Percentiles rank a stretch among this genome's conserved stretches.
These are phyloP conservation scores for Sclerotinia trifoliorum DNA, from an alignment of 2,329 filamentous ascomycete genomes.

Conservation along the genomic window DNA sequence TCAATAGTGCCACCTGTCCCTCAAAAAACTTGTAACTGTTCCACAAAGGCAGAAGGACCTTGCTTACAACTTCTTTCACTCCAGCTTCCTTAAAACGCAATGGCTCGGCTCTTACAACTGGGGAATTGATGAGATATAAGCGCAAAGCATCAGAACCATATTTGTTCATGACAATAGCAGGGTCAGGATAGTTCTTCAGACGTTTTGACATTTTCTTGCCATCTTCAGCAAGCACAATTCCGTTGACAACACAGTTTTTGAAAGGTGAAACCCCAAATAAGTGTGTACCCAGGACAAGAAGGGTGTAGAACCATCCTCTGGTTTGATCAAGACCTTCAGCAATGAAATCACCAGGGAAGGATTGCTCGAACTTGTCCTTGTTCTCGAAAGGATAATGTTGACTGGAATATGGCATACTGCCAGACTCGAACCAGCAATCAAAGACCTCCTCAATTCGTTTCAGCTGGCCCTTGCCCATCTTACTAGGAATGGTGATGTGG, in stretches of 20 bases:
- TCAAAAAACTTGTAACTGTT: slow-evolving; percentile 98
- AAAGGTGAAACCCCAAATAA: slow-evolving; percentile 83
- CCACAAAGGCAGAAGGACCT: slow-evolving; percentile 87
- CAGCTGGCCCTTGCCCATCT: slow-evolving; percentile 79
- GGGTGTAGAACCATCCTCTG: slow-evolving; percentile 94
- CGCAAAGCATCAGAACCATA: slow-evolving; percentile 91
- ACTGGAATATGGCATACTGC: slow-evolving; percentile 91
- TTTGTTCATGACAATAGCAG: slow-evolving; percentile 74
- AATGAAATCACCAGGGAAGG: slow-evolving; percentile 91
- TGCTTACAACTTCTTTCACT: slow-evolving; percentile 92
- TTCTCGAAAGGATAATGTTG: slow-evolving; percentile 93
- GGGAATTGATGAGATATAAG: slow-evolving; percentile 95
- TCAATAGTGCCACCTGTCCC: slow-evolving; percentile 78
- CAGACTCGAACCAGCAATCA: slow-evolving; percentile 96
- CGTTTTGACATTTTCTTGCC: slow-evolving; percentile 99
- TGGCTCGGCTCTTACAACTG: slow-evolving; percentile 87
- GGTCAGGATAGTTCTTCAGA: slow-evolving; percentile 94
- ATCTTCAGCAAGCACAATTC: slow-evolving; percentile 88
- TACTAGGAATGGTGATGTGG: slow-evolving; percentile 88
- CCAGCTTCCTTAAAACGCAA: slow-evolving; percentile 87
- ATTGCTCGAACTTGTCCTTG: slow-evolving; percentile 72
- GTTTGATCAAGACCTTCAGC: slow-evolving; percentile 93
- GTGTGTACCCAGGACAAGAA: slow-evolving; percentile 84
- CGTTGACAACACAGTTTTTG: slow-evolving; percentile 95
- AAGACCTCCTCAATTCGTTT: slow-evolving; percentile 85